Percentiles rank a stretch among this genome's conserved stretches.
Evolutionary conservation across 805 yeast genomes (phyloP).

Genomic region (Jamesozyma piceae): DNA sequence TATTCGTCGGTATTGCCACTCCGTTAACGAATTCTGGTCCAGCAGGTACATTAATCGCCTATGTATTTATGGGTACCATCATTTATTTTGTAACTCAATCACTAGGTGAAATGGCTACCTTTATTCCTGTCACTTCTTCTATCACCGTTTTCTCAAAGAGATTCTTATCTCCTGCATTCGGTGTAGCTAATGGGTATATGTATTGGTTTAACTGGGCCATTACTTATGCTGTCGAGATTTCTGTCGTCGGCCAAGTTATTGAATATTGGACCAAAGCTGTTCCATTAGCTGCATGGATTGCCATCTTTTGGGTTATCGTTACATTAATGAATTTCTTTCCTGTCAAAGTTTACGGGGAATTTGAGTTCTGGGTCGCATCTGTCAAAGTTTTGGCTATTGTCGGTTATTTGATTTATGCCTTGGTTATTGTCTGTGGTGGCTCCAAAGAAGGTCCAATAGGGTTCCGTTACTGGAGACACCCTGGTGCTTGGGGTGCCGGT

Average conservation of each 20-base stretch:
- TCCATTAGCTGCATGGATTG: conserved; percentile 55
- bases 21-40: conserved; percentile 55
- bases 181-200: conserved; percentile 60
- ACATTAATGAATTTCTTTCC: conserved; percentile 42
- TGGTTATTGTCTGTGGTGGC: conserved; percentile 49
- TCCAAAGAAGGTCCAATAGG: conserved; percentile 50
- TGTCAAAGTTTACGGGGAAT: conserved; percentile 46
- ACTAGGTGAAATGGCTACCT: conserved; percentile 68
- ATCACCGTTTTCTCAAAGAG: conserved; percentile 56
- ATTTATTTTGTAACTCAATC: conserved; percentile 56
- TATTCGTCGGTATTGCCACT: conserved; percentile 52
- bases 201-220: conserved; percentile 71
- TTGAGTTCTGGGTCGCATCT: conserved; percentile 49
- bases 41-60: conserved; percentile 51
- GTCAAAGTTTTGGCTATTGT: conserved; percentile 45
- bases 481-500: conserved; percentile 64
- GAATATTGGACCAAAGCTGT: conserved; percentile 45
- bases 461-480: conserved; percentile 55
- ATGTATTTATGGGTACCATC: conserved; percentile 51
- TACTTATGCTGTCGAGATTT: conserved; percentile 53
- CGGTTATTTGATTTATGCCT: conserved; percentile 46
- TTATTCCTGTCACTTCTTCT: conserved; percentile 53
- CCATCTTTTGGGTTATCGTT: conserved; percentile 41
- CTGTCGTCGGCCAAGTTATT: conserved; percentile 48
- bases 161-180: conserved; percentile 54